A percentile compares a stretch with the other conserved stretches of the same genome.
These are phyloP conservation scores for Scedosporium aurantiacum DNA, from an alignment of 2,329 filamentous ascomycete species.

Conservation along the genomic window DNA sequence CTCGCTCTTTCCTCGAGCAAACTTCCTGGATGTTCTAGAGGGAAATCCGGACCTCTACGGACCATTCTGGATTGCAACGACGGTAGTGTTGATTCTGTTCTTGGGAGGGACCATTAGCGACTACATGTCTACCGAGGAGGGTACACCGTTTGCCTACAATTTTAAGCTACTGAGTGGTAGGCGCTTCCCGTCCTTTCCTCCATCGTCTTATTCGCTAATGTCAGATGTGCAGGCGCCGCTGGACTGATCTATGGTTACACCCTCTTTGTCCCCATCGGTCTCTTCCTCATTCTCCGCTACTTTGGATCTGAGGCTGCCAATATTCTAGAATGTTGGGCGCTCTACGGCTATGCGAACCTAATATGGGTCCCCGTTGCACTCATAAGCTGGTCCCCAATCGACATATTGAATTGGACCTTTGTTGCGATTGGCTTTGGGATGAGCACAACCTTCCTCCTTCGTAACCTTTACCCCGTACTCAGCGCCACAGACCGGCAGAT, in stretches of 20 bases:
- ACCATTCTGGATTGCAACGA: conserved; percentile 97
- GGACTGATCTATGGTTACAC: conserved; percentile 96
- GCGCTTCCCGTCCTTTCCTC: conserved; percentile 13
- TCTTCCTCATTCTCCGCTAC: conserved; percentile 87
- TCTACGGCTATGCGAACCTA: conserved; percentile 94
- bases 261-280: conserved; percentile 66
- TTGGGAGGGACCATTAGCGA: conserved; percentile 89
- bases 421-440: conserved; percentile 76
- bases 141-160: conserved; percentile 76
- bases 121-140: conserved; percentile 62
- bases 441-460: conserved; percentile 71
- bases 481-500: conserved; percentile 87
- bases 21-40: conserved; percentile 94
- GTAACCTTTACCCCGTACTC: conserved; percentile 84
- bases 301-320: conserved; percentile 91
- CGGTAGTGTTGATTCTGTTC: conserved; percentile 91
- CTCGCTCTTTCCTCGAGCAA: conserved; percentile 79
- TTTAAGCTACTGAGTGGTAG: conserved; percentile 76
- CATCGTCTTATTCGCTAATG: background rate
- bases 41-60: conserved; percentile 96
- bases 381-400: conserved; percentile 79
- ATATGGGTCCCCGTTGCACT: conserved; percentile 94
- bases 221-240: conserved; percentile 51
- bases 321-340: conserved; percentile 84
- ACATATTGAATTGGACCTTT: conserved; percentile 85